Base-by-base conservation (phyloP, 768 basidiomycete species). In the Leucocoprinus leucothites region DNA sequence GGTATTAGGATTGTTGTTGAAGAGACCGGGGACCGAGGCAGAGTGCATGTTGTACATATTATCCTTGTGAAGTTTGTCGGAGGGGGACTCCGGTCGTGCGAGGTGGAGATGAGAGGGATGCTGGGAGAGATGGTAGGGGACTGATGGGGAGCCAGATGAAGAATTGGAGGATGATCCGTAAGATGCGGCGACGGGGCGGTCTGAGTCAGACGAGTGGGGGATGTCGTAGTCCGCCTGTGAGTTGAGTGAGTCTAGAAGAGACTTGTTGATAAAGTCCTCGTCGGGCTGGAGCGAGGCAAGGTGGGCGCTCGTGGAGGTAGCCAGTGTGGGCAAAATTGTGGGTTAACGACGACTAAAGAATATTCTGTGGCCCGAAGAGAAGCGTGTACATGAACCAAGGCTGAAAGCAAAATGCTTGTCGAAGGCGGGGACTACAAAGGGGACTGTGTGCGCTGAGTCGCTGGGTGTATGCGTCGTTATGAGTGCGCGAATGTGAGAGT, bases 241-340 rank as follows among this genome's bases (percentile, higher is more conserved):
- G 80, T 92, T 84, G 66, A 93, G 80, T 40, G 85, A 87, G 70
- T 89, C 90, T 61, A 92, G 74, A 56, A 92, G 80, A 52, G 89
- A 91, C 68, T 86, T 85, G 76, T 91, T 92, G 68, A 92, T 90
- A 64, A 85, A 85, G 71, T 88, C 89, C 81, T 92, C 90, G 82
- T 85, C 86, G 54, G 71, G 67, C 59, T 68, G 73, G 63, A 72
- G 74, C 63, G 71, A 74, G 61, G 64, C 67, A 60, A 65, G 64
- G 43, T 69, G 70, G 64, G 71, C 68, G 59, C 64, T 67, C 60
- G 74, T 65, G 56, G 76, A 72, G 67, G 76, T 68, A 71, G 81
- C 81, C 81, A 82, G 80, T 63, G 64, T 79, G 80, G 69, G 71
- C 72, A 70, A 65, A 64, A 57, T 47, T 35, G 53, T 53, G 25